Conservation (phyloP, 805 yeast genomes). For the Nakazawaea ernobii region DNA sequence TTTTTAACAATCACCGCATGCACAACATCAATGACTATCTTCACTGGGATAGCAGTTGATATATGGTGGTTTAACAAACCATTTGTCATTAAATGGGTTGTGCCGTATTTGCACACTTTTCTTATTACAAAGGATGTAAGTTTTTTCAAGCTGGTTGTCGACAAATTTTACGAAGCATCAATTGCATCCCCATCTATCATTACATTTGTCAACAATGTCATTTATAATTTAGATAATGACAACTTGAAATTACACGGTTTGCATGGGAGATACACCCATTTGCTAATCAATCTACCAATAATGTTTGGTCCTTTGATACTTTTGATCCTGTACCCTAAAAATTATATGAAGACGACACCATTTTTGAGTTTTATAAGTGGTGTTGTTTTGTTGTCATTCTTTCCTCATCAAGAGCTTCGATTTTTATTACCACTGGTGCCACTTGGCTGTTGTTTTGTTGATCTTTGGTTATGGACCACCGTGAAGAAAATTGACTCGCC, state of each 20-base stretch:
- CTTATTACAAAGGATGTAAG: constrained; percentile 4
- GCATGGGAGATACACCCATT: constrained; percentile 73
- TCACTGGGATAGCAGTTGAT: constrained; percentile 44
- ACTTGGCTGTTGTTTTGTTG: constrained; percentile 52
- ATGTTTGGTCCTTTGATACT: constrained; percentile 73
- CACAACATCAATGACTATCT: constrained; percentile 31
- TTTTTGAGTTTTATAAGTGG: constrained; percentile 61
- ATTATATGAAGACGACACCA: constrained; percentile 46
- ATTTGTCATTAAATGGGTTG: not conserved
- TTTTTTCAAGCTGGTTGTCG: constrained; percentile 8
- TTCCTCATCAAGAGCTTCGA: constrained; percentile 94
- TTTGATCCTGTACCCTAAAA: constrained; percentile 33
- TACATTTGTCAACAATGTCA: constrained; percentile 72
- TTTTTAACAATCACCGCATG: constrained; percentile 21
- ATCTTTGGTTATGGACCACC: constrained; percentile 26
- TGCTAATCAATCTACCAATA: constrained; percentile 71
- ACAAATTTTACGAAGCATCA: constrained; percentile 11
- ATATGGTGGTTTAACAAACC: constrained; percentile 30
- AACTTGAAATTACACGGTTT: constrained; percentile 79
- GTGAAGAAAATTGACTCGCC: constrained; percentile 6
- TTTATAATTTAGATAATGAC: constrained; percentile 53
- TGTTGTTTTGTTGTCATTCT: constrained; percentile 49
- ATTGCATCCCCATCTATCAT: constrained; percentile 32
- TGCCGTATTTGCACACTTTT: constrained; percentile 1
- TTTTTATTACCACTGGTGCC: constrained; percentile 80